Evolutionary conservation across 768 basidiomycete species (phyloP).

Genomic region (Boletus speciosus): DNA sequence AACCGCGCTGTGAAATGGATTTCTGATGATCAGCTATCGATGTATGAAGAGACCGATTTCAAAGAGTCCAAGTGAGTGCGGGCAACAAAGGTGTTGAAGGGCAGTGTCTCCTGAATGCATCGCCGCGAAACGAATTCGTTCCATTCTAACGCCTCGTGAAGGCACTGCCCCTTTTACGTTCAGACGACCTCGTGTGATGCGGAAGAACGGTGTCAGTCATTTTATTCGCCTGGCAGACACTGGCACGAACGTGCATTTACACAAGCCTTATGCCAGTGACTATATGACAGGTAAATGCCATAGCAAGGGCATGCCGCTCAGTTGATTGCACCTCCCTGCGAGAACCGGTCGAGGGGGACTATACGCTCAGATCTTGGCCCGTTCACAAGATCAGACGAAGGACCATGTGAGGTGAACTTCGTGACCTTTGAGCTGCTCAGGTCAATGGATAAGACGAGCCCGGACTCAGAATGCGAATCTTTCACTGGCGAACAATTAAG

Average conservation of each 20-base stretch:
- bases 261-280: neutral
- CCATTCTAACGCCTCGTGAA: neutral
- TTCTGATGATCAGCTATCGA: neutral
- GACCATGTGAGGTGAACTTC: slow-evolving; percentile 52
- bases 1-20: neutral
- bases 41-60: neutral
- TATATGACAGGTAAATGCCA: neutral
- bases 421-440: slow-evolving; percentile 52
- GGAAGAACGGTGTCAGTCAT: neutral
- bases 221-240: neutral
- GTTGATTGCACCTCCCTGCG: slow-evolving; percentile 54
- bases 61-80: neutral
- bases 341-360: slow-evolving; percentile 60
- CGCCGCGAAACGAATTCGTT: neutral
- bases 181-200: no score
- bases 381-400: slow-evolving; percentile 45
- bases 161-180: neutral
- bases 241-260: neutral
- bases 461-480: no score
- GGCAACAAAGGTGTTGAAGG: neutral
- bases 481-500: neutral
- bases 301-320: slow-evolving; percentile 50
- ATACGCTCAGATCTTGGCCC: slow-evolving; percentile 76
- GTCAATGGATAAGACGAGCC: neutral
- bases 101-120: neutral